Conservation (phyloP, 352 stramenopile genomes). For the Pythium dissimile region DNA sequence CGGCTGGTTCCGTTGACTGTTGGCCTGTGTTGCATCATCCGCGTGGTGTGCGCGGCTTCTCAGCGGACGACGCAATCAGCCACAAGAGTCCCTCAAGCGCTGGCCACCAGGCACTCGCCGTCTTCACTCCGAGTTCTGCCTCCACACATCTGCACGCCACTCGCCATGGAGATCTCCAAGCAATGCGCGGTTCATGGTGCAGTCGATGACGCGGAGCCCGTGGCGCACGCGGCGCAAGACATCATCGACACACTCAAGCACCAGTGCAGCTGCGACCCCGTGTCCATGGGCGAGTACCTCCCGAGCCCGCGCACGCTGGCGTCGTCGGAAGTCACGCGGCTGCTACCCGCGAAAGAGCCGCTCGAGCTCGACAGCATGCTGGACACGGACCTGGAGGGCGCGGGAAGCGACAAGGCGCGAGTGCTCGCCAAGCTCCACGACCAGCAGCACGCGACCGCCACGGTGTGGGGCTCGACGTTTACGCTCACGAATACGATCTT, state of each 20-base stretch:
- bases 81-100: no score
- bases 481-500: slow-evolving; percentile 78
- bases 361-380: slow-evolving; percentile 23
- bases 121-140: background rate
- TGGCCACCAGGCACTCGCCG: background rate
- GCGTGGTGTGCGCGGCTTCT: slow-evolving; percentile 9
- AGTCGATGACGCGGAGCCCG: background rate
- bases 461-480: slow-evolving; percentile 65
- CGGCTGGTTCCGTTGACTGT: background rate
- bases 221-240: slow-evolving; percentile 35
- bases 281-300: slow-evolving; percentile 85
- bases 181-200: slow-evolving; percentile 10
- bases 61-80: background rate
- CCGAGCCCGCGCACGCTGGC: slow-evolving; percentile 33
- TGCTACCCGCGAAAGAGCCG: slow-evolving; percentile 12
- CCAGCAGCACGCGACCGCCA: slow-evolving; percentile 36
- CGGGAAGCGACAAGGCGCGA: slow-evolving; percentile 8
- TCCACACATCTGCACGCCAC: background rate
- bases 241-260: slow-evolving; percentile 56
- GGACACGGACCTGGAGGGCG: background rate
- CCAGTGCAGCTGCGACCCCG: slow-evolving; percentile 56
- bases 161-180: background rate
- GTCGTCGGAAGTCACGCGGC: slow-evolving; percentile 25
- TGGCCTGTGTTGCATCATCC: slow-evolving; percentile 6
- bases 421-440: slow-evolving; percentile 12